Evolutionary conservation across 768 basidiomycete species (phyloP), one percentile per base, ranked within the genome.

Genomic region (Suillus plorans): DNA sequence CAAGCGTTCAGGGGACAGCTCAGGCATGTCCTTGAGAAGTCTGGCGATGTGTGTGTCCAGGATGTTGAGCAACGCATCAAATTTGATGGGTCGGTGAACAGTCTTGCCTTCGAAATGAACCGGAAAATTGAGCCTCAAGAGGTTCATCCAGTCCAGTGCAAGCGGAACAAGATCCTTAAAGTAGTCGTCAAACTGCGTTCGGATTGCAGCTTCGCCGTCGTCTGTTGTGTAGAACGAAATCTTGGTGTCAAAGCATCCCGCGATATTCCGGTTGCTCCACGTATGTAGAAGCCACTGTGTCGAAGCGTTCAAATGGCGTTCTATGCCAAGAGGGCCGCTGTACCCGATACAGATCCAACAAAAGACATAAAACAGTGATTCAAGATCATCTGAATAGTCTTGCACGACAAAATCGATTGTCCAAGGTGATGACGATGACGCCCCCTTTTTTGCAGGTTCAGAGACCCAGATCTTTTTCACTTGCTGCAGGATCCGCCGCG

Each of bases 301-400:
- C 10, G n/a, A 47, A 12, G 45, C 0, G 45, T 47, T 47, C n/a
- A 47, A 47, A n/a, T 47, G n/a, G 12, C 8, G 5, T 13, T 60
- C 36, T 42, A 25, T 8, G 7, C 31, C 31, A 20, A 22, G 25
- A 16, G 58, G 58, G 22, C 58, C 37, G 13, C 42, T 31, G 58
- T 60, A 39, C 37, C 4, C 28, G 37, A 60, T 39, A 13, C 58
- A 60, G 28, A 60, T 60, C 37, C 37, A 60, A 31, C 13, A 22
- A 22, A 60, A 41, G 37, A 60, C 58, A 10, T 60, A 60, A 28
- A 60, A 60, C 8, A 60, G 37, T 14, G 58, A 36, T 60, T 60
- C 58, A 13, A 60, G 37, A 42, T 60, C 58, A 39, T 36, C 25
- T 28, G 36, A 28, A n/a, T 45, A 45, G 44, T 45, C 44, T 45